Conservation (phyloP, 228 moss, liverwort and hornwort genomes). For the Sphagnum magellanicum region DNA sequence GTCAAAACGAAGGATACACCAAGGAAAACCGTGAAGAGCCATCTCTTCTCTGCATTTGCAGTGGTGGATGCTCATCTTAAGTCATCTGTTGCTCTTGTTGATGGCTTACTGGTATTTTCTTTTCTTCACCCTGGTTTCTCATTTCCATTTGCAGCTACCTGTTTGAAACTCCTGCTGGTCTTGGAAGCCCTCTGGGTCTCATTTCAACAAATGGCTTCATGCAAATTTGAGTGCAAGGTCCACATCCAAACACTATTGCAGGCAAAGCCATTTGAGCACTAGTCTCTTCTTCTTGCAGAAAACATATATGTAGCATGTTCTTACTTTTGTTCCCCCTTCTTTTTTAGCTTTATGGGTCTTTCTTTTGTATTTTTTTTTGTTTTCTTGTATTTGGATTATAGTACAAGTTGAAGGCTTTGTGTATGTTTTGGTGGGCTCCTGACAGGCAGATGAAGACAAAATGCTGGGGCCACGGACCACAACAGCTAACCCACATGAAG, state of each 20-base stretch:
- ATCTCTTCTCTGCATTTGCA: constrained; percentile 38
- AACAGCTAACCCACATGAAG: constrained; percentile 19
- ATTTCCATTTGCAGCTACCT: not conserved
- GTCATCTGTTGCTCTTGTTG: constrained; percentile 38
- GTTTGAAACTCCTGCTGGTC: not conserved
- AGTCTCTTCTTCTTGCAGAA: too few species aligned
- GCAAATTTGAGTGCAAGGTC: too few species aligned
- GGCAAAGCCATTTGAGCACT: too few species aligned
- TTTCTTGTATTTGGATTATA: too few species aligned
- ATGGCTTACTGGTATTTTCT: constrained; percentile 37
- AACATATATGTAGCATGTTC: too few species aligned
- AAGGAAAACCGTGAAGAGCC: constrained; percentile 25
- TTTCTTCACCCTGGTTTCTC: not conserved
- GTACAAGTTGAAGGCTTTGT: too few species aligned
- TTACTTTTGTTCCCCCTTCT: too few species aligned
- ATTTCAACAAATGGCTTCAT: not conserved
- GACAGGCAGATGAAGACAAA: constrained; percentile 31
- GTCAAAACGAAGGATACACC: constrained; percentile 13
- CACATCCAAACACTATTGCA: too few species aligned
- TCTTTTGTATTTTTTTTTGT: too few species aligned
- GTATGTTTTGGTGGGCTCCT: not conserved
- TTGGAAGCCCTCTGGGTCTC: not conserved
- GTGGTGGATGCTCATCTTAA: constrained; percentile 44
- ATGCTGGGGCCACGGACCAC: constrained; percentile 34
- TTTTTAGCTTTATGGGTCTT: too few species aligned